phyloP scores from a whole-genome alignment of 2,329 filamentous ascomycete species.

The Ophiostoma ulmi region DNA sequence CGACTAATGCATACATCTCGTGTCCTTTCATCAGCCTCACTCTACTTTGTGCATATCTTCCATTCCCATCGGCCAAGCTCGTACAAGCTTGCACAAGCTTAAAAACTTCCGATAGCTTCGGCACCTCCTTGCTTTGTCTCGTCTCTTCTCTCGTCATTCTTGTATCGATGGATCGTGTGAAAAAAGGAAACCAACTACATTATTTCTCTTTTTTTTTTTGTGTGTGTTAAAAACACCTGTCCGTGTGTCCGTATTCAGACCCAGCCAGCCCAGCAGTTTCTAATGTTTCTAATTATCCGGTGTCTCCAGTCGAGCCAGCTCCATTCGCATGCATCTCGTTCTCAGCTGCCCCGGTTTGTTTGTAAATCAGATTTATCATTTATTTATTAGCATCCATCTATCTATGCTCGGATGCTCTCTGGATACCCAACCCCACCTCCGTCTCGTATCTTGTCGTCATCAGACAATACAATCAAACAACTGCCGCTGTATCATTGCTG shows the following conservation, averaged over 20 bases:
- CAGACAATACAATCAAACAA: no score
- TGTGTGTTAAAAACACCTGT: not conserved
- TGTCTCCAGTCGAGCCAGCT: not conserved
- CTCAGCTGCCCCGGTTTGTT: not conserved
- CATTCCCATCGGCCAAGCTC: not conserved
- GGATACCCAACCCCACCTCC: no score
- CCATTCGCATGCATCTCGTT: not conserved
- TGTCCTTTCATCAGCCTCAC: not conserved
- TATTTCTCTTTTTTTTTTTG: no score
- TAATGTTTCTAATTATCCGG: not conserved
- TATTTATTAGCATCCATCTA: no score
- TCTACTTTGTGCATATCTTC: no score
- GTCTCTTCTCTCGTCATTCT: not conserved
- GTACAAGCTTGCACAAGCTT: not conserved
- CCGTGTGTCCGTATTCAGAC: not conserved
- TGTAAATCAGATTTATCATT: not conserved
- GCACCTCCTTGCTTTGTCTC: constrained; percentile 4
- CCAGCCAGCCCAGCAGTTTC: not conserved
- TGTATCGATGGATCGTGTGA: not conserved
- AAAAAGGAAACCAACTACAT: no score
- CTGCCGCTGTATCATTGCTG: no score
- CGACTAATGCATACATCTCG: not conserved
- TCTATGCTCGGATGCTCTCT: no score
- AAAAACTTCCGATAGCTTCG: not conserved
- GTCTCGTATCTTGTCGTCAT: no score